phyloP scores from a whole-genome alignment of 116 monocot species.

The Dioscorea cayenensis region DNA sequence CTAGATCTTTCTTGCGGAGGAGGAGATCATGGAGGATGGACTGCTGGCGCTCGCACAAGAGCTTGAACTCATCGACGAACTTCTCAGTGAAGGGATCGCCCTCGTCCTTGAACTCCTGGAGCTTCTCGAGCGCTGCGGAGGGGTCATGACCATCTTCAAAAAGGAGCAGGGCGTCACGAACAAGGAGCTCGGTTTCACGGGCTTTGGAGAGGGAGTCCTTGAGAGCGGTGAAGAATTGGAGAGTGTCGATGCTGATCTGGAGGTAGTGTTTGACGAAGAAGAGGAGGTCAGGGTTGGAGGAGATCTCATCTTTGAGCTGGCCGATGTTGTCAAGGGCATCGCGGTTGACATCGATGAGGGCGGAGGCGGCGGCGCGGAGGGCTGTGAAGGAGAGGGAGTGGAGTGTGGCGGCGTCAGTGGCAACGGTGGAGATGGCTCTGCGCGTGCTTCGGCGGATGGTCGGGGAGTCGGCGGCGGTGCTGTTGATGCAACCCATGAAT shows the following conservation, averaged over 20 bases:
- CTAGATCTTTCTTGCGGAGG: constrained; percentile 4
- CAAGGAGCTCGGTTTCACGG: constrained; percentile 7
- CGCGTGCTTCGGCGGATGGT: constrained; percentile 11
- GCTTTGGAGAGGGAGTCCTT: constrained; percentile 4
- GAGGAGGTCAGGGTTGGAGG: constrained; percentile 16
- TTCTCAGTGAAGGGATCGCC: constrained; percentile 20
- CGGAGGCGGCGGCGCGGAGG: constrained; percentile 17
- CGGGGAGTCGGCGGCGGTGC: background rate
- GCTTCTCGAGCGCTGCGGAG: background rate
- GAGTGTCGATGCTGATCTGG: constrained; percentile 9
- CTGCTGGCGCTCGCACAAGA: constrained; percentile 7
- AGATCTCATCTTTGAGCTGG: constrained; percentile 19
- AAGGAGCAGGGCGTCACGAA: background rate
- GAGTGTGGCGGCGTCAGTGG: background rate
- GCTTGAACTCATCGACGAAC: constrained; percentile 13
- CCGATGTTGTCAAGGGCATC: constrained; percentile 18
- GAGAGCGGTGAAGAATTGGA: constrained; percentile 19
- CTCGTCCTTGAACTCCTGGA: constrained; percentile 5
- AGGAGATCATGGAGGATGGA: constrained; percentile 2
- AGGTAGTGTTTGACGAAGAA: constrained; percentile 12
- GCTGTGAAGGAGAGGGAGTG: constrained; percentile 28
- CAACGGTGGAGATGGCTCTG: constrained; percentile 15
- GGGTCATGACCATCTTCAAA: constrained; percentile 14
- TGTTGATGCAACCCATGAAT: constrained; percentile 1
- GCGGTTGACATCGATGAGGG: constrained; percentile 14